Evolutionary conservation across 225 moss, liverwort and hornwort genomes (phyloP), one percentile per base, ranked within the genome.

Genomic region (Polytrichum formosum): DNA sequence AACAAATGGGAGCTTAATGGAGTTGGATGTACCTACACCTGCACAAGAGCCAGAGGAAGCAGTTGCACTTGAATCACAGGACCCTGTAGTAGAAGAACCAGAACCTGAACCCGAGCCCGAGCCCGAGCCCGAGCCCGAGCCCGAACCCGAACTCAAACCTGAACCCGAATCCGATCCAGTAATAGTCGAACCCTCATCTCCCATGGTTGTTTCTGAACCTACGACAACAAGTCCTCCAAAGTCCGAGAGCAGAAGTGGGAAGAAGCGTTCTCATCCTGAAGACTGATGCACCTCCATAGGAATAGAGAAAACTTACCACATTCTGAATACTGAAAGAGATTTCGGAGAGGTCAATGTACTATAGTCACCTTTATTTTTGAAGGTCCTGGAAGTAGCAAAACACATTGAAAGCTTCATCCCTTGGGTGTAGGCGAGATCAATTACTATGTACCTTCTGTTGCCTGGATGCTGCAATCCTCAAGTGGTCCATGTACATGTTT

Each of bases 21-120:
- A 79, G 72, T 73, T 79, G 73, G 88, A 84, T 66, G 71, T 76
- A 65, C 68, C 67, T 23, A 77, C 84, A 67, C 82, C 69, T 76
- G 77, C 70, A 28, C 81, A 72, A 79, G 81, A 81, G 72, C 31
- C 77, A 62, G 88, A 84, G 79, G 88, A 84, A 35, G 73, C 79
- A 58, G 67, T 68, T 35, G 61, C 71, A 30, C 77, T 88, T 26
- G 84, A 82, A 55, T 74, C 79, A 56, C 73, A 84, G 66, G 83
- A 65, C 68, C 62, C 72, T n/a, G 70, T 70, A 61, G 72, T 76
- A 67, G 74, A 70, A 53, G 81, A 84, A 46, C 60, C 73, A 72
- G 85, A 82, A 56, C 55, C 56, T 0, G 68, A 55, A 10, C 27
- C 17, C 0, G 76, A 79, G 20, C 67, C 61, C 18, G 74, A 83